Evolutionary conservation across 1,284 basidiomycete species (phyloP).

Genomic region (Rhodotorula sp.): DNA sequence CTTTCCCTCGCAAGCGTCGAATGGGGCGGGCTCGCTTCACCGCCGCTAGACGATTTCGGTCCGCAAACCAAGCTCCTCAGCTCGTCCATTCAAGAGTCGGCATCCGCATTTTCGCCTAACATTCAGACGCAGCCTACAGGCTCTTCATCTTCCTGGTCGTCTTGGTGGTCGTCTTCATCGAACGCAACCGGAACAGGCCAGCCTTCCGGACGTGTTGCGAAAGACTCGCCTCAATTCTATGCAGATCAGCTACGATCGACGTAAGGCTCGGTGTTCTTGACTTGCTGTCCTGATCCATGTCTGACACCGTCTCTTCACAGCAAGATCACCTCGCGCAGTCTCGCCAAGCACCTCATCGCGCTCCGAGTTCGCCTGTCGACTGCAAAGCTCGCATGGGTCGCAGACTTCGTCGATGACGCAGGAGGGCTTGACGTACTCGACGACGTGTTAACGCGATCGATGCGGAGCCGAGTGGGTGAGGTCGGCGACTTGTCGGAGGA

Average conservation of each 20-base stretch:
- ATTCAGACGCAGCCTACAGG: conserved; percentile 18
- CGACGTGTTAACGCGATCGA: conserved; percentile 52
- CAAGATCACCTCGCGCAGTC: conserved; percentile 59
- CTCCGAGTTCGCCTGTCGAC: conserved; percentile 84
- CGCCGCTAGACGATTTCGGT: not conserved
- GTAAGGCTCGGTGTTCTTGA: conserved; percentile 50
- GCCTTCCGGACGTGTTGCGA: conserved; percentile 44
- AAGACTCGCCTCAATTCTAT: conserved; percentile 43
- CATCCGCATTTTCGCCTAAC: not conserved
- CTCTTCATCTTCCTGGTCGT: conserved; percentile 36
- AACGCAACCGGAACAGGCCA: conserved; percentile 48
- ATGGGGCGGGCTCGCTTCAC: conserved; percentile 26
- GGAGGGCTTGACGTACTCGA: conserved; percentile 68
- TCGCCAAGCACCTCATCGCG: conserved; percentile 74
- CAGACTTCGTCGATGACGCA: conserved; percentile 63
- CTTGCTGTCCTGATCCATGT: no score
- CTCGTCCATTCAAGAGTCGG: no score
- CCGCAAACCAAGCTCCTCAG: no score
- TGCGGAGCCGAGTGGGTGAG: conserved; percentile 7
- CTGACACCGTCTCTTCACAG: conserved; percentile 15
- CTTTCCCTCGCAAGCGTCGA: conserved; percentile 43
- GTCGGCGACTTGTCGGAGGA: conserved; percentile 61
- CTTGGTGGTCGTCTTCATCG: conserved; percentile 56
- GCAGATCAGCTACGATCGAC: conserved; percentile 54
- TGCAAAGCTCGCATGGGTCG: conserved; percentile 72